Conservation (phyloP, 441 rosid genomes). For the Gossypium davidsonii region DNA sequence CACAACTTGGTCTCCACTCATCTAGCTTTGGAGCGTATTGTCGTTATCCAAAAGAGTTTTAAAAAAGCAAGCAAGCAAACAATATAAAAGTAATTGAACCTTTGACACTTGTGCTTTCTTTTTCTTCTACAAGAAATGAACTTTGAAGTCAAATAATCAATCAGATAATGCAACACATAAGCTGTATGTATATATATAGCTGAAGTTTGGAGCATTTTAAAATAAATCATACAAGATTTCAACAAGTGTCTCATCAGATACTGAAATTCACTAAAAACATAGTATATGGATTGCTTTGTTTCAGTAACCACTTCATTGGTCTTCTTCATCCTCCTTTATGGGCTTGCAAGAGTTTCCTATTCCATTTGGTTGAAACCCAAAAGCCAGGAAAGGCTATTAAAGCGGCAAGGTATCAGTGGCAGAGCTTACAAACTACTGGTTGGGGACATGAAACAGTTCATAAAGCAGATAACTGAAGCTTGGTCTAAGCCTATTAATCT, state of each 20-base stretch:
- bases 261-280: neutral
- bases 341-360: conserved; percentile 16
- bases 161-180: neutral
- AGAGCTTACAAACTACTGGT: conserved; percentile 26
- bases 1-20: neutral
- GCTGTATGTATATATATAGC: neutral
- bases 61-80: too few relatives aligned
- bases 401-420: conserved; percentile 33
- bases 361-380: conserved; percentile 43
- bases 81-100: neutral
- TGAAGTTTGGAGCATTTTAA: neutral
- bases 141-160: conserved; percentile 15
- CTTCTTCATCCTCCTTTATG: conserved; percentile 15
- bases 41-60: neutral
- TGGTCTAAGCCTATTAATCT: conserved; percentile 30
- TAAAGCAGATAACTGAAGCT: conserved; percentile 15
- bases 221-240: neutral
- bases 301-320: neutral
- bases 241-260: neutral
- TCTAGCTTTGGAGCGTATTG: neutral
- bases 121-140: neutral
- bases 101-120: conserved; percentile 7
- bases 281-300: conserved; percentile 18
- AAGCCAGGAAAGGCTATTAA: conserved; percentile 24
- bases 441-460: conserved; percentile 37